A percentile compares a stretch with the other conserved stretches of the same genome.
These are phyloP conservation scores for Patellaria atrata DNA, from an alignment of 495 filamentous ascomycete species.

Conservation along the genomic window DNA sequence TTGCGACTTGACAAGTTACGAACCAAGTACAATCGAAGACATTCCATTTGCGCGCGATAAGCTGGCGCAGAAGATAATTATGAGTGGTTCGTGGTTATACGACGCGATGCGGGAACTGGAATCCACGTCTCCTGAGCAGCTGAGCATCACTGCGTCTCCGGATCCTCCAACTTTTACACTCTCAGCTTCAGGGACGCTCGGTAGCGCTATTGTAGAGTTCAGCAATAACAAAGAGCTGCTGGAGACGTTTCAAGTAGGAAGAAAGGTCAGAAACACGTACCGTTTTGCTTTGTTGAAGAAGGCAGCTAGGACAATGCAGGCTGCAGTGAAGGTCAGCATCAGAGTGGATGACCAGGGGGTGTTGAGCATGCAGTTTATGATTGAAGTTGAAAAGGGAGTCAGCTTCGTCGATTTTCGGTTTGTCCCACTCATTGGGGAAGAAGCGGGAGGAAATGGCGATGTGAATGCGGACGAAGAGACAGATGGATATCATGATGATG, in stretches of 20 bases:
- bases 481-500: constrained; percentile 7
- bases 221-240: constrained; percentile 45
- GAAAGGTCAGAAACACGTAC: constrained; percentile 45
- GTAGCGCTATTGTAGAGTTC: constrained; percentile 74
- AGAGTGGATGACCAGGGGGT: constrained; percentile 77
- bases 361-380: constrained; percentile 91
- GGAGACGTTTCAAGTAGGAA: constrained; percentile 56
- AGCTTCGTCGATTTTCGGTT: constrained; percentile 71
- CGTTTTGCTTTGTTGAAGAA: constrained; percentile 74
- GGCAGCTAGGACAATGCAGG: constrained; percentile 73
- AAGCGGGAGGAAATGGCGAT: constrained; percentile 36
- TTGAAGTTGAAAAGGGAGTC: constrained; percentile 54
- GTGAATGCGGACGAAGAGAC: constrained; percentile 22
- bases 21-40: constrained; percentile 49
- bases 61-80: constrained; percentile 85
- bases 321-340: constrained; percentile 84
- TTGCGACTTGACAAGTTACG: constrained; percentile 85
- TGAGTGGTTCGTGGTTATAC: constrained; percentile 67
- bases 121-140: constrained; percentile 48
- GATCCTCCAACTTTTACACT: constrained; percentile 62
- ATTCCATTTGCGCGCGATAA: constrained; percentile 73
- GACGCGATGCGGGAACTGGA: constrained; percentile 74
- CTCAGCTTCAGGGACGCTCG: constrained; percentile 57
- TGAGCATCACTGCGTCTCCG: constrained; percentile 42
- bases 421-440: constrained; percentile 52